These are phyloP conservation scores for Elongisporangium senticosum DNA, from an alignment of 352 stramenopile genomes.

Conservation along the genomic window DNA sequence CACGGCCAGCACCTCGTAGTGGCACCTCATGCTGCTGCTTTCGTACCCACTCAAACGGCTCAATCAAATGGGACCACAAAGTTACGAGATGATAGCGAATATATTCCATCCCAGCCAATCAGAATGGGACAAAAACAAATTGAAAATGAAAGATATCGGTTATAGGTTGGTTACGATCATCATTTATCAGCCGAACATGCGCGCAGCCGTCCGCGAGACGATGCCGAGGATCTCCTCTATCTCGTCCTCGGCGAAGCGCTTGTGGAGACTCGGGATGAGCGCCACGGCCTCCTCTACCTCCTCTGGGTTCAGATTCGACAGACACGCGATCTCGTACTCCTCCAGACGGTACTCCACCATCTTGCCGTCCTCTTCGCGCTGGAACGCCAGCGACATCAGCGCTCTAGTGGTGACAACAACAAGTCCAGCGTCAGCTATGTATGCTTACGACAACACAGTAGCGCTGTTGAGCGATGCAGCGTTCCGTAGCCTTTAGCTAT, in stretches of 20 bases:
- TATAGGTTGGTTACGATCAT: slow-evolving; percentile 1
- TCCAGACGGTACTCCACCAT: slow-evolving; percentile 76
- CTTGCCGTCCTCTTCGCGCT: slow-evolving; percentile 66
- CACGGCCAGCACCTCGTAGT: slow-evolving; percentile 78
- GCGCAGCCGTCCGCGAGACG: slow-evolving; percentile 79
- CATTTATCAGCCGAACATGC: slow-evolving; percentile 73
- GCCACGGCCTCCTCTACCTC: slow-evolving; percentile 85
- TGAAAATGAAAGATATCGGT: background rate
- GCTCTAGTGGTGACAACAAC: slow-evolving; percentile 27
- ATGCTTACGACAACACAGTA: background rate
- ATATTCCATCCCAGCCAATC: background rate
- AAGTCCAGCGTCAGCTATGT: background rate
- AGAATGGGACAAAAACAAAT: background rate
- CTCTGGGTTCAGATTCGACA: slow-evolving; percentile 88
- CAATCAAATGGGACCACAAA: background rate
- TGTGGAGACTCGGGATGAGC: slow-evolving; percentile 85
- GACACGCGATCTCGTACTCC: slow-evolving; percentile 87
- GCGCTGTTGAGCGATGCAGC: background rate
- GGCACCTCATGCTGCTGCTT: slow-evolving; percentile 55
- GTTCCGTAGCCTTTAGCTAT: background rate
- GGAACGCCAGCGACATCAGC: slow-evolving; percentile 81
- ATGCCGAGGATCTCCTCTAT: slow-evolving; percentile 89
- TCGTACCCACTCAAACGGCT: background rate
- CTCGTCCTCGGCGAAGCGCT: slow-evolving; percentile 85
- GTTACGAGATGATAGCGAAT: background rate